Percentiles rank a stretch among this genome's conserved stretches.
Evolutionary conservation across 2,329 filamentous ascomycete species (phyloP).

Genomic region (Stagonosporopsis chrysanthemi): DNA sequence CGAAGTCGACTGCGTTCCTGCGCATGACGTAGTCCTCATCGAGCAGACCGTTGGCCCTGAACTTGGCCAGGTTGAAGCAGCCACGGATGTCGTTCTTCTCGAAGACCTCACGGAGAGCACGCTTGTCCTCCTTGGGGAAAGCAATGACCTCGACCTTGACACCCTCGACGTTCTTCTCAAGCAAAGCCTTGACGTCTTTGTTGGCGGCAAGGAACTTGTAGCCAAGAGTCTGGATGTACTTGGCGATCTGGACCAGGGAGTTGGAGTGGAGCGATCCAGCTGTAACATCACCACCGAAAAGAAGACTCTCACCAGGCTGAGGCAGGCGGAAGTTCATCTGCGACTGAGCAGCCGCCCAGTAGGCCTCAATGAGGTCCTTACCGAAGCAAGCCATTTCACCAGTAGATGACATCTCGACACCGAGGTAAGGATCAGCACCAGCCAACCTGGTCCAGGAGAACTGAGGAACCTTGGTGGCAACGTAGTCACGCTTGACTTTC

Average conservation of each 20-base stretch:
- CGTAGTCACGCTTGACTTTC: slow-evolving; percentile 85
- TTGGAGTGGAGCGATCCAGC: slow-evolving; percentile 58
- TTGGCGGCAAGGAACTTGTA: slow-evolving; percentile 95
- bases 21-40: slow-evolving; percentile 99
- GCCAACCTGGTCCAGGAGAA: slow-evolving; percentile 99
- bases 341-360: slow-evolving; percentile 95
- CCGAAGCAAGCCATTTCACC: slow-evolving; percentile 99
- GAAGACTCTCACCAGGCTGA: slow-evolving; percentile 90
- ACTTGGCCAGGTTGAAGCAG: slow-evolving; percentile 91
- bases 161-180: slow-evolving; percentile 75
- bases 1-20: slow-evolving; percentile 97
- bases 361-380: slow-evolving; percentile 92
- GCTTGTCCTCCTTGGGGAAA: slow-evolving; percentile 96
- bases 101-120: slow-evolving; percentile 92
- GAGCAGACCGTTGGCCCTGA: slow-evolving; percentile 79
- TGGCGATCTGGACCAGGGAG: slow-evolving; percentile 78
- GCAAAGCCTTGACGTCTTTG: slow-evolving; percentile 78
- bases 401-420: slow-evolving; percentile 96
- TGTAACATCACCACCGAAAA: slow-evolving; percentile 85
- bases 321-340: slow-evolving; percentile 99
- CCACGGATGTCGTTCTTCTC: slow-evolving; percentile 95
- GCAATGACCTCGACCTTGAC: slow-evolving; percentile 88
- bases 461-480: slow-evolving; percentile 97
- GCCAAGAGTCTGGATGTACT: slow-evolving; percentile 85
- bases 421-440: slow-evolving; percentile 95